These are phyloP conservation scores for Moricandia arvensis DNA, from an alignment of 345 rosid genomes.

Conservation along the genomic window DNA sequence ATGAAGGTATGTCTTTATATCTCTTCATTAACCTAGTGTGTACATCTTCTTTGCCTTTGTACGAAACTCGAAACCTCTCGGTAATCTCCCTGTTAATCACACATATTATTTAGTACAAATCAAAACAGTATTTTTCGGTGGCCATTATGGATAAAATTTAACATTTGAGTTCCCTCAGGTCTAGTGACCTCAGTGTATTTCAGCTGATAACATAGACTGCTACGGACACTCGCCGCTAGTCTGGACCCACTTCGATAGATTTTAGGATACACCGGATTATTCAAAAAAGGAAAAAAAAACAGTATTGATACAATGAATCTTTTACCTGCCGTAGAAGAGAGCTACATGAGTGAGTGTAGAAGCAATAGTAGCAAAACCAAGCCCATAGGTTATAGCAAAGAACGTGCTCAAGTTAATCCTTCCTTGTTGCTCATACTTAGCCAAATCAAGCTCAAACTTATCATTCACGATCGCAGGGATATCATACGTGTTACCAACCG, in stretches of 20 bases:
- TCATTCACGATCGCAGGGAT: conserved; percentile 68
- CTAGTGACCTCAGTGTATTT: too few species aligned
- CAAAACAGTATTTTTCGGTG: too few species aligned
- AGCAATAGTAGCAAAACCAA: conserved; percentile 89
- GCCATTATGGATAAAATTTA: too few species aligned
- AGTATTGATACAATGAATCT: too few species aligned
- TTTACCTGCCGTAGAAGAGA: conserved; percentile 87
- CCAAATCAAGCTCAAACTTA: conserved; percentile 65
- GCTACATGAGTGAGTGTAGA: conserved; percentile 79
- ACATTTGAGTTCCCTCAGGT: too few species aligned
- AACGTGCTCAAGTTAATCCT: conserved; percentile 79
- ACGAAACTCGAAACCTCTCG: conserved; percentile 59
- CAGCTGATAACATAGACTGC: too few species aligned
- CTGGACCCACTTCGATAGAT: too few species aligned
- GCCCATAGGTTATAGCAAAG: conserved; percentile 76
- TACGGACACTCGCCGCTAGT: too few species aligned
- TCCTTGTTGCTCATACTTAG: conserved; percentile 64
- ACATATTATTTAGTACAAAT: not conserved
- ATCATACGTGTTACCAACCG: conserved; percentile 56
- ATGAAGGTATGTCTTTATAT: conserved; percentile 81
- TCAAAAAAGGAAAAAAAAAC: too few species aligned
- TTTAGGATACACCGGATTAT: too few species aligned
- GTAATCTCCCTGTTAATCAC: conserved; percentile 62
- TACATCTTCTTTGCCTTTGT: conserved; percentile 68
- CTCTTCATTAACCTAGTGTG: conserved; percentile 77